A percentile compares a stretch with the other conserved stretches of the same genome.
Evolutionary conservation across 1,284 basidiomycete genomes (phyloP).

Genomic region (Melampsora americana): DNA sequence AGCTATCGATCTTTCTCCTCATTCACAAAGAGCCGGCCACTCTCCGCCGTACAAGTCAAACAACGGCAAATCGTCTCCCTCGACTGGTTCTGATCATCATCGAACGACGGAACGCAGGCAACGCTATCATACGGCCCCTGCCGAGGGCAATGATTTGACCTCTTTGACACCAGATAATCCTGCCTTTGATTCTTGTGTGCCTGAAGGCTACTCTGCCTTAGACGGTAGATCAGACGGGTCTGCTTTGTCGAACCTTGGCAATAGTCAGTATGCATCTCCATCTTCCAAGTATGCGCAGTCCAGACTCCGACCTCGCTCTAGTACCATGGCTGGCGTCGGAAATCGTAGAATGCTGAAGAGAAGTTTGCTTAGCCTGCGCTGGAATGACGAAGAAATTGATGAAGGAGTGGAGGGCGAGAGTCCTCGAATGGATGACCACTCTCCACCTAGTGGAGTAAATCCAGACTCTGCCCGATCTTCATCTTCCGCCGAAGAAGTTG

Average conservation of each 20-base stretch:
- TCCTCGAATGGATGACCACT: background rate
- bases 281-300: slow-evolving; percentile 15
- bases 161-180: background rate
- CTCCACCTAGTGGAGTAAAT: background rate
- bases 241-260: slow-evolving; percentile 4
- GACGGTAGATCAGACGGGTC: slow-evolving; percentile 16
- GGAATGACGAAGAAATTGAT: slow-evolving; percentile 16
- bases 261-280: background rate
- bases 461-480: background rate
- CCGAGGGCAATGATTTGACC: slow-evolving; percentile 25
- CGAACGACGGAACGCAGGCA: slow-evolving; percentile 12
- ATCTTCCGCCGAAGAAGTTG: background rate
- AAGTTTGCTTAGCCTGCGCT: slow-evolving; percentile 16
- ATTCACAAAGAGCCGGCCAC: background rate
- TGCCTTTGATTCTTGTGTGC: background rate
- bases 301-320: slow-evolving; percentile 34
- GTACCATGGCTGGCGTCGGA: slow-evolving; percentile 30
- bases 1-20: slow-evolving; percentile 7
- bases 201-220: background rate
- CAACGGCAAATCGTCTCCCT: background rate
- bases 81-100: background rate
- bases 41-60: background rate
- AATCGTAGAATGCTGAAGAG: background rate
- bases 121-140: slow-evolving; percentile 38
- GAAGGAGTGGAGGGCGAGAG: background rate